phyloP scores from a whole-genome alignment of 306 rosid genomes.

The Medicago ruthenica region DNA sequence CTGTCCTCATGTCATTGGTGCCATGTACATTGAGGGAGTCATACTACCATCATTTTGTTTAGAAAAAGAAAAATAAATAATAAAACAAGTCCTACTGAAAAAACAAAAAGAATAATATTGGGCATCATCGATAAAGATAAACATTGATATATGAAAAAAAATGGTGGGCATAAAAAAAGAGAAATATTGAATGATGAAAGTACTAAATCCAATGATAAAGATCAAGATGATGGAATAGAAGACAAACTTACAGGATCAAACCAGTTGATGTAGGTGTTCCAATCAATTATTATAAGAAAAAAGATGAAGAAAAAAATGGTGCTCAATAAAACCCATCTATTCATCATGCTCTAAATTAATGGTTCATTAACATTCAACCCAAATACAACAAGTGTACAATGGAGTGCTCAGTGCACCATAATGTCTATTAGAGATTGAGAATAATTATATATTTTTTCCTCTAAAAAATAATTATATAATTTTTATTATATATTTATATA shows the following conservation, averaged over 20 bases:
- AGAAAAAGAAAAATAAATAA: no score
- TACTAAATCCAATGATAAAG: not conserved
- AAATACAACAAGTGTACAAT: not conserved
- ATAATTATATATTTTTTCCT: no score
- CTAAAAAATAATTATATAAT: no score
- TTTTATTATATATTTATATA: no score
- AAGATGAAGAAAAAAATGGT: not conserved
- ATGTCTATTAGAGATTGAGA: no score
- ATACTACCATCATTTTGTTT: no score
- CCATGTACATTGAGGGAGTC: no score
- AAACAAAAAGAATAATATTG: no score
- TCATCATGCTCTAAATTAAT: not conserved
- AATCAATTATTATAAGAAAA: not conserved
- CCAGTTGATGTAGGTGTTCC: not conserved
- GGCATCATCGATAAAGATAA: not conserved
- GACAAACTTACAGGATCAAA: not conserved
- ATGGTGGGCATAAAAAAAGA: not conserved
- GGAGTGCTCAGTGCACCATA: constrained; percentile 2
- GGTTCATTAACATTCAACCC: no score
- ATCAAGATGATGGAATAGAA: not conserved
- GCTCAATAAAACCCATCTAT: not conserved
- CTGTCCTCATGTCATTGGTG: no score
- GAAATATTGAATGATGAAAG: constrained; percentile 4
- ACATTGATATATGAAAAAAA: not conserved
- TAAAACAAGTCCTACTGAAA: no score